phyloP scores from a whole-genome alignment of 2,329 filamentous ascomycete species.

The Amauroascus niger region DNA sequence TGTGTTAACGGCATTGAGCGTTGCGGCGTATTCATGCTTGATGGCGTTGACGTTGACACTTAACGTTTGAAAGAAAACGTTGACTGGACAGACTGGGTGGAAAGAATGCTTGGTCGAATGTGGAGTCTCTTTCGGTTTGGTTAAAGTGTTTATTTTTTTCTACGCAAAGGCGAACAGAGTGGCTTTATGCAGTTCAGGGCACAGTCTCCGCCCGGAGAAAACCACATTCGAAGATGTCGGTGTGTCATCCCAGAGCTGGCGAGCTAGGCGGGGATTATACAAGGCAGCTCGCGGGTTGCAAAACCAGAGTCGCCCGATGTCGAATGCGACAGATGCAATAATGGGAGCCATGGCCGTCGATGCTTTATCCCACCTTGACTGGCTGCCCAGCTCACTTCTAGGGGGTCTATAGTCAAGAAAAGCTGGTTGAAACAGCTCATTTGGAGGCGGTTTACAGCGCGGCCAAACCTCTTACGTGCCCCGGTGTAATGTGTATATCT shows the following conservation, averaged over 20 bases:
- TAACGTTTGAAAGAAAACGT: constrained; percentile 10
- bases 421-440: neutral
- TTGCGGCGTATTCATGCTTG: constrained; percentile 52
- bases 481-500: neutral
- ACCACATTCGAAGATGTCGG: neutral
- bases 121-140: neutral
- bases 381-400: neutral
- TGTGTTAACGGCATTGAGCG: constrained; percentile 51
- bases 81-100: neutral
- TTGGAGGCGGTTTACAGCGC: neutral
- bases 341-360: neutral
- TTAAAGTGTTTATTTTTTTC: neutral
- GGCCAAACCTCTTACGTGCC: neutral
- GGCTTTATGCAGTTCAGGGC: neutral
- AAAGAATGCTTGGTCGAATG: neutral
- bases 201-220: neutral
- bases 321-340: neutral
- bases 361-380: too few relatives aligned
- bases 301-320: neutral
- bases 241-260: neutral
- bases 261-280: neutral
- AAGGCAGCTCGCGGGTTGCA: neutral
- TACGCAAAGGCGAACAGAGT: neutral
- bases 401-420: neutral
- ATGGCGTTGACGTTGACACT: constrained; percentile 48